Conservation (phyloP, 106 monocot species). For the Chionographis japonica region DNA sequence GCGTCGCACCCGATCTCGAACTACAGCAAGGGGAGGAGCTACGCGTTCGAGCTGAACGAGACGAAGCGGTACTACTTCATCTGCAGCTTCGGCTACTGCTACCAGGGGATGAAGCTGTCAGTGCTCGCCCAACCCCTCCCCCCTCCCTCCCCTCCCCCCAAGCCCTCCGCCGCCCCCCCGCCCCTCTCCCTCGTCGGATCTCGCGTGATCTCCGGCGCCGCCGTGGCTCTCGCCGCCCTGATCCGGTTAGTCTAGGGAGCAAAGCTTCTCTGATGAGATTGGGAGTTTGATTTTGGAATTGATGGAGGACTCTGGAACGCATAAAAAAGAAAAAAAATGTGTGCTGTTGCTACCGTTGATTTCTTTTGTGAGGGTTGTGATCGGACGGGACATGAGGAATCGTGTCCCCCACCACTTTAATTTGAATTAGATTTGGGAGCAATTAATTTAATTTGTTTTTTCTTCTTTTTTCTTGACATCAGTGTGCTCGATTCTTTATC, state of each 20-base stretch:
- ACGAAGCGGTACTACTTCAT: conserved; percentile 65
- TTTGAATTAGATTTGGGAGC: too few relatives aligned
- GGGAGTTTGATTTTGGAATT: too few relatives aligned
- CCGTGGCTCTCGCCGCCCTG: conserved; percentile 6
- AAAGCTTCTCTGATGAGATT: too few relatives aligned
- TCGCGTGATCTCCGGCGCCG: neutral
- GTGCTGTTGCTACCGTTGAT: too few relatives aligned
- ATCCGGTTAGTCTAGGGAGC: conserved; percentile 18
- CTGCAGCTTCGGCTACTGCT: conserved; percentile 70
- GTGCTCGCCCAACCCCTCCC: conserved; percentile 36
- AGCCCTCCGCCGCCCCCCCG: conserved; percentile 10
- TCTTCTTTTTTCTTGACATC: too few relatives aligned
- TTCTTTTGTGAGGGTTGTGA: too few relatives aligned
- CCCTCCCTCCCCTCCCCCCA: conserved; percentile 43
- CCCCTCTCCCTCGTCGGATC: conserved; percentile 4
- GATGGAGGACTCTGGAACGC: too few relatives aligned
- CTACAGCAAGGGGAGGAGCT: conserved; percentile 75
- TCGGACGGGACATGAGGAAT: too few relatives aligned
- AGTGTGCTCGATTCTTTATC: too few relatives aligned
- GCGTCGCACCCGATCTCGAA: conserved; percentile 52
- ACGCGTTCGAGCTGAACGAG: conserved; percentile 63
- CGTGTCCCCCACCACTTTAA: too few relatives aligned
- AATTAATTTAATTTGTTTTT: too few relatives aligned
- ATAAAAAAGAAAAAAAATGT: too few relatives aligned
- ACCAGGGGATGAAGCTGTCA: conserved; percentile 57